Conservation (phyloP, 169 alveolate species). For the Plasmodium ovale region DNA sequence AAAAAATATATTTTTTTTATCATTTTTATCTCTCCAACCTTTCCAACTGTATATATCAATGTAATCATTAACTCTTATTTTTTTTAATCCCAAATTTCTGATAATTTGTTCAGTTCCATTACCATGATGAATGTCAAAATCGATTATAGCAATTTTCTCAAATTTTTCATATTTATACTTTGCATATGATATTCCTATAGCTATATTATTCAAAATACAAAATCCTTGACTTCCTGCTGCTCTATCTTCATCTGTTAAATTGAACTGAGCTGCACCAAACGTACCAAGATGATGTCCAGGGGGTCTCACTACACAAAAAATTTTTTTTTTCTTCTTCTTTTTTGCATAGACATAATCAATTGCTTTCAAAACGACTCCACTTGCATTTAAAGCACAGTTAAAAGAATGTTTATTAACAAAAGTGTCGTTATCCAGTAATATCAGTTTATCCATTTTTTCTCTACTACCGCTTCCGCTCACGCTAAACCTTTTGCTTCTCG, state of each 20-base stretch:
- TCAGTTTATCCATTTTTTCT: conserved; percentile 43
- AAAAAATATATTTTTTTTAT: conserved; percentile 93
- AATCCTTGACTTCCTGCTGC: conserved; percentile 96
- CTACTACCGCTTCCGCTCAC: neutral
- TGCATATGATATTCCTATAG: conserved; percentile 98
- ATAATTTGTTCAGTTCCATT: conserved; percentile 99
- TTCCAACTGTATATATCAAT: conserved; percentile 83
- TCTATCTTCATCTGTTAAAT: conserved; percentile 83
- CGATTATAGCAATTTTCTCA: conserved; percentile 97
- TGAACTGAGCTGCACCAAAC: conserved; percentile 94
- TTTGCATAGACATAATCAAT: conserved; percentile 46
- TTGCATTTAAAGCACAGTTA: conserved; percentile 71
- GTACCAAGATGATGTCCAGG: conserved; percentile 99
- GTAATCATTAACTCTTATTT: conserved; percentile 75
- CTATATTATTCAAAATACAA: conserved; percentile 97
- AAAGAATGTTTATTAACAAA: conserved; percentile 69
- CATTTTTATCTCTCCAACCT: conserved; percentile 90
- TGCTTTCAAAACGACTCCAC: conserved; percentile 66
- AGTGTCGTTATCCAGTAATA: conserved; percentile 49
- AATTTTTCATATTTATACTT: conserved; percentile 90
- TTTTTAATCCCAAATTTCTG: conserved; percentile 86
- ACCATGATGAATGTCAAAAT: conserved; percentile 99
- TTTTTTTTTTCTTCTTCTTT: conserved; percentile 58
- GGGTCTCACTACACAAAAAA: conserved; percentile 93
- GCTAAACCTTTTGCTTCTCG: conserved; percentile 75